A percentile compares a stretch with the other conserved stretches of the same genome.
These are phyloP conservation scores for Aspergillus melleus DNA, from an alignment of 2,329 filamentous ascomycete species.

Conservation along the genomic window DNA sequence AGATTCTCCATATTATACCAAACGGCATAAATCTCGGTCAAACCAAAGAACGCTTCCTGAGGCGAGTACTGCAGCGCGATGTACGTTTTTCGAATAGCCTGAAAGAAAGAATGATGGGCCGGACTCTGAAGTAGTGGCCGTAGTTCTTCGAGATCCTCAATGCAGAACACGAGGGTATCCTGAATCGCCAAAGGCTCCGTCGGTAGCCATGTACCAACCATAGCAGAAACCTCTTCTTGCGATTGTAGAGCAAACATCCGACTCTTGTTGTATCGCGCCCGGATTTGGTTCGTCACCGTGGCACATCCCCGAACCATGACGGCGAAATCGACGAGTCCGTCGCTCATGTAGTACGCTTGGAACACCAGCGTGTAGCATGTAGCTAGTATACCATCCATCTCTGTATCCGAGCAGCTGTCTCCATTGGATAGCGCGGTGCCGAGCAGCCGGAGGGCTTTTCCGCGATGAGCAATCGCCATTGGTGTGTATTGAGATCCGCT, in stretches of 20 bases:
- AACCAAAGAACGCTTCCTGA: conserved; percentile 39
- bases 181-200: neutral
- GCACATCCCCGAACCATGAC: conserved; percentile 37
- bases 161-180: conserved; percentile 15
- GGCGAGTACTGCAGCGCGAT: conserved; percentile 13
- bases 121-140: conserved; percentile 33
- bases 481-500: conserved; percentile 54
- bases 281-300: conserved; percentile 38
- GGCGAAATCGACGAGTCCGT: conserved; percentile 34
- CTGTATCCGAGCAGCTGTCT: conserved; percentile 16
- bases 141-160: conserved; percentile 21
- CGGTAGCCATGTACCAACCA: conserved; percentile 9
- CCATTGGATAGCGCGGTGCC: conserved; percentile 51
- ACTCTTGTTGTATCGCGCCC: conserved; percentile 11
- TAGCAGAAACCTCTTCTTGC: neutral
- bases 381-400: conserved; percentile 32
- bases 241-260: conserved; percentile 15
- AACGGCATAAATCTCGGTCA: conserved; percentile 43
- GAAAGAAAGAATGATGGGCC: conserved; percentile 24
- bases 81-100: conserved; percentile 23
- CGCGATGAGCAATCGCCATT: conserved; percentile 63
- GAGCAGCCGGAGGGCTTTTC: conserved; percentile 64
- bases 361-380: conserved; percentile 36
- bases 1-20: conserved; percentile 43
- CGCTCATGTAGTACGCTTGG: conserved; percentile 35